Evolutionary conservation across 2,329 filamentous ascomycete species (phyloP), one percentile per base, ranked within the genome.

Genomic region (Fusarium redolens): DNA sequence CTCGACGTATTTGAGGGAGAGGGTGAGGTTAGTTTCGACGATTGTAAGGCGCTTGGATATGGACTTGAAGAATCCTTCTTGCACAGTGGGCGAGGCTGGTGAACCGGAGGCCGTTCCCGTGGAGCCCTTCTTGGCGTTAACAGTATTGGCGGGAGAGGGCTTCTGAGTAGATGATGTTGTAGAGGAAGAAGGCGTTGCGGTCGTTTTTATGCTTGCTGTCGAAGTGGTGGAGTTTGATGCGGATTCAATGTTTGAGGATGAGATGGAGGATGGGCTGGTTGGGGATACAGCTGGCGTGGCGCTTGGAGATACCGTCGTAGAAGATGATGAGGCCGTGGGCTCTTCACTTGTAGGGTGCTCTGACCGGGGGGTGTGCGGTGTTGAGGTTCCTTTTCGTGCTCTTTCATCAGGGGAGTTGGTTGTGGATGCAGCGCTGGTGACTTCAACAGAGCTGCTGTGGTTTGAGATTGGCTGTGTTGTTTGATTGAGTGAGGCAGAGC

Each of bases 61-160:
- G 7, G 95, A 94, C 81, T 98, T 98, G 88, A 98, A 99, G 82
- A 99, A 98, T 4, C 93, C 96, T 80, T 99, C 96, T 81, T 99
- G 96, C 2, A 97, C 96, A 0, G 95, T 95, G 4, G 96, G 95
- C 2, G 91, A 89, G 33, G 80, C 78, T 7, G 76, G 55, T 7
- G 79, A 60, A 10, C 78, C 75, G 13, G 74, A 74, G 11, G 69
- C 57, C 3, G 80, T 78, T n/a, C 75, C 77, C 30, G 72, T 78
- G 22, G 67, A 78, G 51, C 81, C 78, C 38, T 77, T 71, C 64
- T 81, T 82, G 50, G 52, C 61, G 18, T 64, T 76, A 18, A 68
- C 52, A 15, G 66, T 65, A 35, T 63, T 70, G 11, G 75, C 69
- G 3, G 65, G 67, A 6, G 67, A 67, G 33, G 68, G 43, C 44